Base-by-base conservation (phyloP, 2,329 filamentous ascomycete genomes). In the Rhinocladiella similis region DNA sequence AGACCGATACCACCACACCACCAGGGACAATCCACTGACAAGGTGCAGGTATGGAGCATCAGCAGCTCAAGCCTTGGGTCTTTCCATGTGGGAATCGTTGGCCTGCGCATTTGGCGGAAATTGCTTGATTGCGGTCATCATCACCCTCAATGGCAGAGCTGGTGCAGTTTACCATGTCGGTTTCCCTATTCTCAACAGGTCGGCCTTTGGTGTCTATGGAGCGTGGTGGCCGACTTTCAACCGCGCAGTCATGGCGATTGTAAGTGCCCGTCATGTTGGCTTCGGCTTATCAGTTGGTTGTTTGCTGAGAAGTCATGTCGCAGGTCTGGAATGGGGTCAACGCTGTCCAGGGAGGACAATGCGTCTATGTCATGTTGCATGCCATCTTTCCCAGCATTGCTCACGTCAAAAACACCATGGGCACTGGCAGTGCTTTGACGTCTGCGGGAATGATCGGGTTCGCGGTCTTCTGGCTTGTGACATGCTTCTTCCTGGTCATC, bases 1-100 rank as follows among this genome's bases (percentile, higher is more conserved):
- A 6, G 71, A 33, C 71, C 27, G 25, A 27, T 7, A 27, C 7
- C 73, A 73, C 10, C 12, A 16, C 25, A 9, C 6, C 22, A 16
- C 19, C 5, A 5, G 18, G 5, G 9, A 22, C 25, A 16, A 29
- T n/a, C 14, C n/a, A 43, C 20, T 33, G 13, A 19, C 72, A 74
- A 4, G 70, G 20, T 72, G 71, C 54, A 69, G 73, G 66, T 74
- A 77, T 64, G 67, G 71, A 13, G 70, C 70, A 1, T 71, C 70
- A 5, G 70, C 74, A 3, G 74, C 70, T 1, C 71, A 75, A 62
- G 67, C 75, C 2, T 59, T 75, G 7, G 78, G 78, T 9, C 66
- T 81, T 19, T 75, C 71, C 39, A 78, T 80, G 72, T 81, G 78
- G 78, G 77, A 80, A 62, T 72, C 73, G 13, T 57, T 80, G 25